Conservation (phyloP, 2,329 filamentous ascomycete species). For the Zymoseptoria pseudotritici region DNA sequence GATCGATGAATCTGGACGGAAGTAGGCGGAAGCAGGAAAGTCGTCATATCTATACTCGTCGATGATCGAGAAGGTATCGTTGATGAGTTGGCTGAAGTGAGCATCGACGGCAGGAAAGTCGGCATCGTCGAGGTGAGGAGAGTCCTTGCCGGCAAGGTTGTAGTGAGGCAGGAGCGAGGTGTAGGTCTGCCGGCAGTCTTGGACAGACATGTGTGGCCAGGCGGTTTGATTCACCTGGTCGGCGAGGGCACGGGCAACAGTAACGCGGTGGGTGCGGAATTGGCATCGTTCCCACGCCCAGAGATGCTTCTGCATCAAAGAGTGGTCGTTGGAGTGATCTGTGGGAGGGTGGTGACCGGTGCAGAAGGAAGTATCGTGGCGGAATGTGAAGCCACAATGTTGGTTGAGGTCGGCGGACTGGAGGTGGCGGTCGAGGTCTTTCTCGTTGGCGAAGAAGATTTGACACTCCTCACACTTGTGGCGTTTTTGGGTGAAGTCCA, state of each 20-base stretch:
- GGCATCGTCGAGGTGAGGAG: background rate
- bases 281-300: constrained; percentile 19
- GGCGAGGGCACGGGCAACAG: constrained; percentile 13
- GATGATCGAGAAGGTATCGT: constrained; percentile 5
- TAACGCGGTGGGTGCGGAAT: constrained; percentile 12
- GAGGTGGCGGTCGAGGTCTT: constrained; percentile 16
- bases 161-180: constrained; percentile 15
- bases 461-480: constrained; percentile 19
- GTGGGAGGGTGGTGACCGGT: constrained; percentile 18
- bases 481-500: constrained; percentile 18
- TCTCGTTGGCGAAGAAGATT: constrained; percentile 20
- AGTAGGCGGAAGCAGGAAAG: background rate
- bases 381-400: constrained; percentile 20
- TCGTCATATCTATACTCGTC: background rate
- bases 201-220: constrained; percentile 11
- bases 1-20: background rate
- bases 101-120: constrained; percentile 7
- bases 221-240: constrained; percentile 8
- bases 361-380: constrained; percentile 11
- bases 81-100: constrained; percentile 15
- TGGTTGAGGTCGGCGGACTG: constrained; percentile 16
- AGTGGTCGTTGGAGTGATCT: constrained; percentile 12
- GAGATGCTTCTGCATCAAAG: constrained; percentile 18
- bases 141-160: constrained; percentile 9
- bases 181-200: constrained; percentile 14